phyloP scores from a whole-genome alignment of 345 rosid genomes.

The Aegle marmelos region DNA sequence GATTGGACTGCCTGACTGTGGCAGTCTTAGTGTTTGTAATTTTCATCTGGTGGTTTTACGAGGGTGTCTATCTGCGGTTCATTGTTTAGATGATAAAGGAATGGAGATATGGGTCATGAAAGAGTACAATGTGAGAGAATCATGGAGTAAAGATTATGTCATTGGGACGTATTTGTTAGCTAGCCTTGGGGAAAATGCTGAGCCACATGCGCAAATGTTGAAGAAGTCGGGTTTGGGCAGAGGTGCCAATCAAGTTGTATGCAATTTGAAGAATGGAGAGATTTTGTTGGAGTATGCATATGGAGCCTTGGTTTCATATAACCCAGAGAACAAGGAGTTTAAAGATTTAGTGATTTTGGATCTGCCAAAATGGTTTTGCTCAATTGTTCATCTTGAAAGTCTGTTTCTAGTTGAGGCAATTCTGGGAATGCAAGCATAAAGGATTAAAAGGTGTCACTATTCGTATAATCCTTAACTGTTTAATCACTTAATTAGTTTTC shows the following conservation, averaged over 20 bases:
- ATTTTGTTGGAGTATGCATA: slow-evolving; percentile 1
- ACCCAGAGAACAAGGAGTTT: not conserved
- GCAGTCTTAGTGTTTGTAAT: not conserved
- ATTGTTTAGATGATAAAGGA: not conserved
- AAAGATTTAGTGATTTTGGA: not conserved
- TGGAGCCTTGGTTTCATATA: slow-evolving; percentile 3
- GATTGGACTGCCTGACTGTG: not conserved
- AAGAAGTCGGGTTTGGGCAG: not conserved
- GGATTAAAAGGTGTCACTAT: not conserved
- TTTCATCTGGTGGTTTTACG: slow-evolving; percentile 1
- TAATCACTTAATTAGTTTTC: not conserved
- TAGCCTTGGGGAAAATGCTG: not conserved
- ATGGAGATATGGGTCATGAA: slow-evolving; percentile 14
- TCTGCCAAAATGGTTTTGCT: slow-evolving; percentile 11
- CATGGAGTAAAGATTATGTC: slow-evolving; percentile 3
- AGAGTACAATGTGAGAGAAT: slow-evolving; percentile 13
- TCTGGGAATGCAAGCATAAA: not conserved
- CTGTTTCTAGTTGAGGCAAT: not conserved
- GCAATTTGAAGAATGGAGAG: slow-evolving; percentile 6
- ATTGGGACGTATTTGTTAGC: slow-evolving; percentile 9
- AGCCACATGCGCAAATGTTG: not conserved
- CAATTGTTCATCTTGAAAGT: slow-evolving; percentile 9
- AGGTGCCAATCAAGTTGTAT: slow-evolving; percentile 2
- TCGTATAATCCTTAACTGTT: not conserved
- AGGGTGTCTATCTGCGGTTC: slow-evolving; percentile 10